Evolutionary conservation across 257 asterid species (phyloP), one percentile per base, ranked within the genome.

Genomic region (Gentiana straminea): DNA sequence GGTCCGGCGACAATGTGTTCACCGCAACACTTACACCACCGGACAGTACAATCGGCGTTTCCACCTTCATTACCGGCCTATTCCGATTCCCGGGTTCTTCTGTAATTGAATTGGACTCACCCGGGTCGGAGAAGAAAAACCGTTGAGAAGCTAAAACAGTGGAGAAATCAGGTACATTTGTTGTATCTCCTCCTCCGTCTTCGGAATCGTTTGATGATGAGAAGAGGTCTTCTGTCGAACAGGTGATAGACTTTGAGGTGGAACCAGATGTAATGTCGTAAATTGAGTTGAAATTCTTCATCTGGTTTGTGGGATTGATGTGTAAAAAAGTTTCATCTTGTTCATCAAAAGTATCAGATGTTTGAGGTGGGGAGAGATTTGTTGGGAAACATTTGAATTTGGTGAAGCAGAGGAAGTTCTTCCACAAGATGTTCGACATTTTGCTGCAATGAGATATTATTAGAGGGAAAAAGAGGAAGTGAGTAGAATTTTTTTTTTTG

Each of bases 41-140:
- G 48, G 82, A 93, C 8, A 51, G 49, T 2, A 84, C 75, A 33
- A 61, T 68, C 6, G 52, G 49, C 33, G 48, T 43, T 3, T 55
- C 4, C 1, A 50, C 63, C 58, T 9, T 33, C 53, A 33, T 7
- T 1, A 13, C 60, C 43, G 58, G 65, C 46, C 67, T 73, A 4
- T 41, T 41, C 9, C 9, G 2, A 7, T 5, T 41, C 2, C 46
- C 46, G 46, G 46, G 2, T 41, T 41, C 8, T 43, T 79, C 83
- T 47, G 77, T 11, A 56, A 88, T 88, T 67, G 94, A 84, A 65
- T 82, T 88, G 7, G 97, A 81, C 66, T 54, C 66, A 6, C 97
- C 97, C 0, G 97, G 97, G 34, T 91, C 74, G 53, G 95, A 67
- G 67, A 83, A 73, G 74, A 89, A 89, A 83, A 89, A 89, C 51